Base-by-base conservation (phyloP, 2,329 filamentous ascomycete genomes). In the Aspergillus quadrilineatus region DNA sequence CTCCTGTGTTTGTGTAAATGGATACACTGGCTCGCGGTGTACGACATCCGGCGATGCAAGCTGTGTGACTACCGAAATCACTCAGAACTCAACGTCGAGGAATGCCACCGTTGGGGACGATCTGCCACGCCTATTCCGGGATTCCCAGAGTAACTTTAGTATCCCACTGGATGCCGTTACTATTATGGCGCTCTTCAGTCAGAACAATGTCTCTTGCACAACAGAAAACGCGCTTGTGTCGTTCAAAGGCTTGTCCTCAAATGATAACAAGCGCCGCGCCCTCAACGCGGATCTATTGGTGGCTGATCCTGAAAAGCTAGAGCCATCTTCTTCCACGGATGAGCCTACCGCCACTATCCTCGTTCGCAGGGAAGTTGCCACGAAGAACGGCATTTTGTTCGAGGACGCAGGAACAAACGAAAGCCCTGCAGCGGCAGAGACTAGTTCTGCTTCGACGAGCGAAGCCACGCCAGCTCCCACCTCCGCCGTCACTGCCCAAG, bases 161-260 rank as follows among this genome's bases (percentile, higher is more conserved):
- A 83, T 99, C 45, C 84, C 89, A 0, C 82, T 99, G 0, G 85
- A 89, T 44, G 80, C 84, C 4, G 84, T 84, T 0, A 81, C 81
- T 6, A 83, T 97, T 50, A 76, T 96, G 54, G 85, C 87, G 1
- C 83, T 91, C 47, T 90, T 97, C 72, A 93, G 89, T 66, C 76
- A 81, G 5, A 84, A 83, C 32, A 88, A 88, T 61, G 78, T 96
- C 14, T 92, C 89, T 53, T 99, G 94, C 73, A 85, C 85, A 7
- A 85, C 87, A 0, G 89, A 97, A 71, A 97, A 97, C 66, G 88
- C 91, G 0, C 80, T 99, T 4, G 88, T 97, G 14, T 91, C 89
- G 0, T 96, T 97, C 71, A 84, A 89, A 63, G 88, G 87, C 58
- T 69, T 67, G 42, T 44, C 59, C 15, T 68, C 56, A 4, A 60